Evolutionary conservation across 805 yeast genomes (phyloP), one percentile per base, ranked within the genome.

Genomic region (Candida maesae): DNA sequence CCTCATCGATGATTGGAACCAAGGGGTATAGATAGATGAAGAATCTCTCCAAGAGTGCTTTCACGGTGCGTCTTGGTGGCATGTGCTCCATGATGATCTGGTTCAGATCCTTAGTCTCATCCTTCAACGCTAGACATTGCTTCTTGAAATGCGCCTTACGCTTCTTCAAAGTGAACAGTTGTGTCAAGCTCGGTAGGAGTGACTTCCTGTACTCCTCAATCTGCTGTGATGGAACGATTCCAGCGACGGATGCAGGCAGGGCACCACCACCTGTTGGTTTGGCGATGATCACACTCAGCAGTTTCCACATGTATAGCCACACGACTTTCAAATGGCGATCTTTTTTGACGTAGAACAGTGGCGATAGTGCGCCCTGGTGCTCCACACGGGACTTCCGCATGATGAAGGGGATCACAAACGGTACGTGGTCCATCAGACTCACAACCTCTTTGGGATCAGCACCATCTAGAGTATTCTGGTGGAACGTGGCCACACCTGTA

Each of bases 301-400:
- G 10, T 23, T 42, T 42, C 53, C 54, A 53, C 21, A 55, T 30
- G 32, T 40, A 38, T 23, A 45, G 9, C 79, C 61, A 65, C 16
- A 66, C 43, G 3, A 64, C 56, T 10, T 52, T 50, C 43, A 66
- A 30, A 51, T 60, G 61, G 35, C 58, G 63, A 56, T 79, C 84
- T 45, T 66, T 73, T 35, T 67, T 65, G 38, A 77, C 54, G 16
- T 71, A 39, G 0, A 80, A 57, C 2, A 70, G 47, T 72, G 78
- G 71, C 0, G 79, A 55, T 33, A 75, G 63, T 0, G 81, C 77
- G 1, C 81, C 83, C 55, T 66, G 68, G 48, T 70, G 67, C 44
- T 66, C 64, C 21, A 70, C 58, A 32, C 76, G 56, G 5, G 68
- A 58, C 37, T 64, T 68, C 16, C 63, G 63, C 11, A 65, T 42